Evolutionary conservation across 2,329 filamentous ascomycete species (phyloP).

Genomic region (Plectosphaerella sp.): DNA sequence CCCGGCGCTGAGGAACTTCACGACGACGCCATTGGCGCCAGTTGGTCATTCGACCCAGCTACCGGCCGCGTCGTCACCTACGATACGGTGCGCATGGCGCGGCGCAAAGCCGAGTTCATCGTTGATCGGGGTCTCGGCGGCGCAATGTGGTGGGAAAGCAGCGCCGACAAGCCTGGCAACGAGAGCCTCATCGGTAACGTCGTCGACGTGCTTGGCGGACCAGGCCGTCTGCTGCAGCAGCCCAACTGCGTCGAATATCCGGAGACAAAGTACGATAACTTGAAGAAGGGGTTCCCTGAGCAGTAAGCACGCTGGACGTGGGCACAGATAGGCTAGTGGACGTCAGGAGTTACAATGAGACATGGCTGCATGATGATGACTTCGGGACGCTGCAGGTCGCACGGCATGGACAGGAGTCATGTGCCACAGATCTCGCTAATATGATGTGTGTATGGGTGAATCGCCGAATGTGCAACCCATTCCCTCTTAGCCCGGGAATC

Average conservation of each 20-base stretch:
- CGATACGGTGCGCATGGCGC: conserved; percentile 65
- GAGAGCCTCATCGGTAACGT: conserved; percentile 66
- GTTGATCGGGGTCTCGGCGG: conserved; percentile 66
- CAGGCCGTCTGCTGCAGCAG: conserved; percentile 40
- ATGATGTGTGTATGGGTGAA: no score
- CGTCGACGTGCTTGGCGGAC: conserved; percentile 54
- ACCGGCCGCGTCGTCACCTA: conserved; percentile 72
- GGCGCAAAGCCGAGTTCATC: conserved; percentile 69
- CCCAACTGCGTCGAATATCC: conserved; percentile 62
- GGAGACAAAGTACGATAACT: conserved; percentile 65
- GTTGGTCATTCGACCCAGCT: conserved; percentile 68
- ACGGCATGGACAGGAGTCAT: no score
- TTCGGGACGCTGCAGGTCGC: no score
- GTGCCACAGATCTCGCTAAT: no score
- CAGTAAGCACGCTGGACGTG: not conserved
- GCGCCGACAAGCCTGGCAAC: conserved; percentile 63
- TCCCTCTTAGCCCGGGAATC: conserved; percentile 25
- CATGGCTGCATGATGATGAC: not conserved
- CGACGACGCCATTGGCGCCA: conserved; percentile 63
- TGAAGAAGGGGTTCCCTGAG: conserved; percentile 50
- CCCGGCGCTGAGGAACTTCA: conserved; percentile 58
- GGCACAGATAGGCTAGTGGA: not conserved
- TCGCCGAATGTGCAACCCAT: no score
- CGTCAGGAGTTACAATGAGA: not conserved
- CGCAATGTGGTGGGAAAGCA: conserved; percentile 98